Evolutionary conservation across 83 land plant species (phyloP).

Genomic region (Picea mariana): DNA sequence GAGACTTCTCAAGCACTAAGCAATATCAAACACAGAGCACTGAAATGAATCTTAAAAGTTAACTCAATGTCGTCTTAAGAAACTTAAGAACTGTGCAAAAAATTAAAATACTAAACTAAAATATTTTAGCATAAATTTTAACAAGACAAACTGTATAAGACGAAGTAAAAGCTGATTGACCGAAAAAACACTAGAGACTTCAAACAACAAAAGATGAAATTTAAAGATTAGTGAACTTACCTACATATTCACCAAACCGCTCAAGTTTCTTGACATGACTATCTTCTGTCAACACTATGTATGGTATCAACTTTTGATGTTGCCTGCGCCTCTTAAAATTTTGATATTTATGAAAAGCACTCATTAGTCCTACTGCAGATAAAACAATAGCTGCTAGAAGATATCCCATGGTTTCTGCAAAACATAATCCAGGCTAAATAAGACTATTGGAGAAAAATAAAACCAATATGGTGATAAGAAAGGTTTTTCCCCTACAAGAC

Average conservation of each 20-base stretch:
- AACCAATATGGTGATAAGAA: background rate
- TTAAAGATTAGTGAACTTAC: background rate
- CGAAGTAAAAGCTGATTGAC: background rate
- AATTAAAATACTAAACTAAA: background rate
- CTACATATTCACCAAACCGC: constrained; percentile 13
- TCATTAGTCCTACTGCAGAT: background rate
- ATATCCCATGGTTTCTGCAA: constrained; percentile 7
- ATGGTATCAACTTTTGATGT: constrained; percentile 1
- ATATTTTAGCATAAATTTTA: background rate
- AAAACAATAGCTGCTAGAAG: background rate
- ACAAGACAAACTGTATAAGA: background rate
- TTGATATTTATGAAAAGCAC: background rate
- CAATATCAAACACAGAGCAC: too few species aligned
- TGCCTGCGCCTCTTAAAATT: background rate
- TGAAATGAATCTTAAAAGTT: too few species aligned
- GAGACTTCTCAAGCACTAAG: too few species aligned
- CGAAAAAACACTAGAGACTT: background rate
- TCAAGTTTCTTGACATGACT: constrained; percentile 3
- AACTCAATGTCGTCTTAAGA: too few species aligned
- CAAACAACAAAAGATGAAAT: background rate
- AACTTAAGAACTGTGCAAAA: too few species aligned
- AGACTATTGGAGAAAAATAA: background rate
- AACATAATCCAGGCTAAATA: background rate
- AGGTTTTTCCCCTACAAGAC: too few species aligned
- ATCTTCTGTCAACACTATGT: background rate